A percentile compares a stretch with the other conserved stretches of the same genome.
These are phyloP conservation scores for Xylariomycetidae sp. DNA, from an alignment of 2,329 filamentous ascomycete species.

Conservation along the genomic window DNA sequence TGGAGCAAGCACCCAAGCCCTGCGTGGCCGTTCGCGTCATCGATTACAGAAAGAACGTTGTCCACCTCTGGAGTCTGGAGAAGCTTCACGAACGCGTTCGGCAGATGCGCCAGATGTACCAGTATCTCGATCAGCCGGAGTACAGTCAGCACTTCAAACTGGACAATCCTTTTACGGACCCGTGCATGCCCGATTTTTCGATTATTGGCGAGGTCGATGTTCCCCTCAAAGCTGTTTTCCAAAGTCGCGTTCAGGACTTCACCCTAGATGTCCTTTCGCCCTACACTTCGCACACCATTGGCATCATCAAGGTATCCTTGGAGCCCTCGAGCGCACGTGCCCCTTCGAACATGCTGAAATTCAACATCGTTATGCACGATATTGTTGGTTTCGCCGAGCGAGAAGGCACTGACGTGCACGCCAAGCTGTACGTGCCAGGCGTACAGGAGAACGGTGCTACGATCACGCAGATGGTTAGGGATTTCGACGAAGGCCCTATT, in stretches of 20 bases:
- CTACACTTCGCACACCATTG: constrained; percentile 84
- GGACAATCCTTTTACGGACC: constrained; percentile 88
- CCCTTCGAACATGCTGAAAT: constrained; percentile 87
- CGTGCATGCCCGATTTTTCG: constrained; percentile 87
- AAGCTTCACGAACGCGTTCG: constrained; percentile 84
- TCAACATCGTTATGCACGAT: constrained; percentile 98
- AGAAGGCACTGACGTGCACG: constrained; percentile 92
- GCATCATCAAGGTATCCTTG: constrained; percentile 82
- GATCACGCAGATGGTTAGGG: constrained; percentile 88
- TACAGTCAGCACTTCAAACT: constrained; percentile 89
- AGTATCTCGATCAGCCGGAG: constrained; percentile 92
- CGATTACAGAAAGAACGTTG: constrained; percentile 79
- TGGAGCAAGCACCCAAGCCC: constrained; percentile 79
- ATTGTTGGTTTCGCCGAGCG: constrained; percentile 90
- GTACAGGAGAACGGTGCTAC: constrained; percentile 87
- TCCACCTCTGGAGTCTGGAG: constrained; percentile 90
- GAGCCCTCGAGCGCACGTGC: constrained; percentile 92
- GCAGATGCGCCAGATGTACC: constrained; percentile 93
- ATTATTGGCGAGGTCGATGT: constrained; percentile 90
- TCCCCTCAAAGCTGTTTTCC: constrained; percentile 86
- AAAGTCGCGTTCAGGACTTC: constrained; percentile 91
- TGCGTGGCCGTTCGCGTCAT: constrained; percentile 87
- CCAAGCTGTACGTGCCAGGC: constrained; percentile 91
- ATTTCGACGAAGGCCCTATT: constrained; percentile 88
- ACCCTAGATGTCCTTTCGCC: constrained; percentile 85